Evolutionary conservation across 148 eudicot genomes (phyloP), one percentile per base, ranked within the genome.

Genomic region (Rhododendron griersonianum): DNA sequence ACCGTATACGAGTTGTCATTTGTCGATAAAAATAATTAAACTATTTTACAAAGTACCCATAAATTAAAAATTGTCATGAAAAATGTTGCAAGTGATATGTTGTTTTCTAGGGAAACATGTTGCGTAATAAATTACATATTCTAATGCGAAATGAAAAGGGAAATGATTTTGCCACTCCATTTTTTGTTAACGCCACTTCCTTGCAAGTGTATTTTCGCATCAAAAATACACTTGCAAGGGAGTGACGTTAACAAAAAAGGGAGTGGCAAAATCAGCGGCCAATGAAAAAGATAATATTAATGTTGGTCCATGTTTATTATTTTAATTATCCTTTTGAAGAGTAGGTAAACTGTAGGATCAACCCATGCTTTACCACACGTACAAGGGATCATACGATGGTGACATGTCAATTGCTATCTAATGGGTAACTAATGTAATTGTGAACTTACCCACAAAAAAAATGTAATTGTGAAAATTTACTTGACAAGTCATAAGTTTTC

Each of bases 251-350:
- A 30, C 30, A 30, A 30, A 30, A 30, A 30, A 30, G 30, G 30
- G 30, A 30, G 30, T 30, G 30, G 0, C 30, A 30, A 30, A 30
- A 30, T 30, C 30, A 30, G 30, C 30, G 30, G 30, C 30, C 30
- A 30, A 30, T 30, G 30, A 30, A 30, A 30, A 30, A 30, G 30
- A 79, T 47, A 47, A 23, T n/a, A 33, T 6, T 41, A 41, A 41
- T 41, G n/a, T 47, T 48, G 59, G 63, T 78, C 81, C 51, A 15
- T 78, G 81, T 78, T 78, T 78, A 59, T 78, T 78, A 59, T 59
- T 30, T 37, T 41, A 77, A 77, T 44, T 77, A 37, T 19, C n/a
- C 50, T 37, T 77, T 77, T 33, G n/a, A 75, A 75, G 79, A 16
- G 79, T 37, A 0, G 80, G 80, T 77, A 77, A 21, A 10, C 50